Evolutionary conservation across 805 yeast species (phyloP), one percentile per base, ranked within the genome.

Genomic region (Pichia heedii): DNA sequence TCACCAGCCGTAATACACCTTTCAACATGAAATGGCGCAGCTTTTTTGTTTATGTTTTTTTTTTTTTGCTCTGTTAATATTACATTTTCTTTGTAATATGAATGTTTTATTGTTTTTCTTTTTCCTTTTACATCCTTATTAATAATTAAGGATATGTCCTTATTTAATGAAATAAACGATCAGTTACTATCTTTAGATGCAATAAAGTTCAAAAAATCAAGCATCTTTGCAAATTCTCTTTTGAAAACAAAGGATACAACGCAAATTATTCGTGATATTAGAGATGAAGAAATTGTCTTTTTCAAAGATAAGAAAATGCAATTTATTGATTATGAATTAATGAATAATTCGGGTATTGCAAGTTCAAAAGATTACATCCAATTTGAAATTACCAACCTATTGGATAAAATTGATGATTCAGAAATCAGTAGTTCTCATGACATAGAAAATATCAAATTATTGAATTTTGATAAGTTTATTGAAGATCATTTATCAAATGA

Each of bases 221-320:
- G 48, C 1, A 44, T 46, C 7, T 49, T 49, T 22, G 39, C 49
- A n/a, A 49, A 49, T 22, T 46, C 52, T 6, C 29, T 49, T 12
- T 22, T 49, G 1, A 43, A 49, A 26, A 47, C 48, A 5, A 22
- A n/a, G 1, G 50, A 44, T 36, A 44, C 52, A 12, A 49, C 52
- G 6, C 43, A 49, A 20, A 36, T 49, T 11, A 42, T 49, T 5
- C 20, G 52, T 29, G 52, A 49, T 36, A 39, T 45, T 3, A 37
- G 48, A n/a, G 41, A 40, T 27, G 52, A 49, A 15, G 52, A 49
- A 34, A 20, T 44, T 9, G 42, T 20, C 3, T 38, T 46, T n/a
- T 46, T 49, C 20, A 39, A 42, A 18, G 42, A 42, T 22, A 46
- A 41, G 20, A 44, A 42, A 32, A 42, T 46, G 21, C 11, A 20